Base-by-base conservation (phyloP, 331 rosid genomes). In the Pyracantha coccinea region DNA sequence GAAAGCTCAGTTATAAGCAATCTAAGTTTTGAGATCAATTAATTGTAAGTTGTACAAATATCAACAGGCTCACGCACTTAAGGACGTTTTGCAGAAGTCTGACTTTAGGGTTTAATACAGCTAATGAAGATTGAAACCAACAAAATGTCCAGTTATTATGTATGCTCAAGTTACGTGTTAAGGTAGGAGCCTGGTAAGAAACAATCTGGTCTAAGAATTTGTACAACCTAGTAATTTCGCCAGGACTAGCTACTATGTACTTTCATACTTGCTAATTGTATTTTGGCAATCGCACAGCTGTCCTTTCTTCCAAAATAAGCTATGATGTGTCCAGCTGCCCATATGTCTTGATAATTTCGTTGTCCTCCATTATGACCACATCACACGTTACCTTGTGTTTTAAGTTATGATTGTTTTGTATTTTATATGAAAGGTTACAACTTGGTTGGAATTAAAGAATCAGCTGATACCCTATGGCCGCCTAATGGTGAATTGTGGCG, bases 401-500 rank as follows among this genome's bases (percentile, higher is more conserved):
- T 41, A 35, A 72, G 15, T 24, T 45, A 41, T 74, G 57, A 21
- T 53, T 76, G 25, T 16, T 76, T 77, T 70, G 2, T 75, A 23
- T 53, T 68, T 71, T 72, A 33, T 78, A 68, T 33, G 33, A 61
- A 79, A 94, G 97, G 92, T 82, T 44, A 68, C 79, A 52, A 78
- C 95, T 21, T 94, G 97, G 99, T 76, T 89, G 85, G 89, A 90
- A 44, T 82, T 89, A 73, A 75, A 77, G 13, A 77, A 86, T 32
- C 79, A 80, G 73, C 77, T 94, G 88, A 88, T 90, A 89, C 85
- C 87, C 6, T 58, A 80, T 69, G 96, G 97, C 47, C 96, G 99
- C 58, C 77, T 94, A 57, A 94, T 94, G 97, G 92, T 92, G 78
- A 94, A 94, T 67, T 90, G 97, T 12, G 96, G 99, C 58, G 99